A percentile compares a stretch with the other conserved stretches of the same genome.
These are phyloP conservation scores for Rhizophlyctis rosea DNA, from an alignment of 192 early-diverging fungal species.

Conservation along the genomic window DNA sequence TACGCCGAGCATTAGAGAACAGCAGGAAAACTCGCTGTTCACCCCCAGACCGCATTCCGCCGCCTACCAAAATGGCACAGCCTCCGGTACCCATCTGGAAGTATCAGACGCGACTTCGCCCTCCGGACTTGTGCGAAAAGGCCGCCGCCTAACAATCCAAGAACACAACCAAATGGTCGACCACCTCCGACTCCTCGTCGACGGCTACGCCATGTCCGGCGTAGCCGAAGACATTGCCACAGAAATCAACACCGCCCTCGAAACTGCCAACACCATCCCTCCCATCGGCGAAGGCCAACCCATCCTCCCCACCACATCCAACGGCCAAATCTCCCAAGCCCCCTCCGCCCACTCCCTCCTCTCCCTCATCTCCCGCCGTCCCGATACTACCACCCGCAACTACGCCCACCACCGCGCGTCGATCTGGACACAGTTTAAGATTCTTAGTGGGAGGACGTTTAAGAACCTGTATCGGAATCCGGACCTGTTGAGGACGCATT, in stretches of 20 bases:
- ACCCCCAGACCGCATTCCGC: slow-evolving; percentile 20
- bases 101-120: too few relatives aligned
- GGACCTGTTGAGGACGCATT: slow-evolving; percentile 71
- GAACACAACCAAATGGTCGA: too few relatives aligned
- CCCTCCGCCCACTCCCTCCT: neutral
- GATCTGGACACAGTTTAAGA: slow-evolving; percentile 66
- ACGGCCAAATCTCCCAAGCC: neutral
- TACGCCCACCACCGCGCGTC: slow-evolving; percentile 36
- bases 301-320: neutral
- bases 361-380: too few relatives aligned
- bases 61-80: too few relatives aligned
- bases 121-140: too few relatives aligned
- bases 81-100: too few relatives aligned
- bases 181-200: slow-evolving; percentile 35
- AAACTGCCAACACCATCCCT: neutral
- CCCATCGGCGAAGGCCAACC: neutral
- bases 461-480: slow-evolving; percentile 83
- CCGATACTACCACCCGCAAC: neutral
- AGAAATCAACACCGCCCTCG: neutral
- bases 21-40: slow-evolving; percentile 20
- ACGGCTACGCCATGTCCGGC: slow-evolving; percentile 31
- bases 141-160: too few relatives aligned
- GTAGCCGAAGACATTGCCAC: slow-evolving; percentile 32
- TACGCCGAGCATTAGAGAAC: neutral
- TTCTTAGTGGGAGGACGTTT: slow-evolving; percentile 71